phyloP scores from a whole-genome alignment of 1,139 yeast species.

The Petasospora rhodanensis region DNA sequence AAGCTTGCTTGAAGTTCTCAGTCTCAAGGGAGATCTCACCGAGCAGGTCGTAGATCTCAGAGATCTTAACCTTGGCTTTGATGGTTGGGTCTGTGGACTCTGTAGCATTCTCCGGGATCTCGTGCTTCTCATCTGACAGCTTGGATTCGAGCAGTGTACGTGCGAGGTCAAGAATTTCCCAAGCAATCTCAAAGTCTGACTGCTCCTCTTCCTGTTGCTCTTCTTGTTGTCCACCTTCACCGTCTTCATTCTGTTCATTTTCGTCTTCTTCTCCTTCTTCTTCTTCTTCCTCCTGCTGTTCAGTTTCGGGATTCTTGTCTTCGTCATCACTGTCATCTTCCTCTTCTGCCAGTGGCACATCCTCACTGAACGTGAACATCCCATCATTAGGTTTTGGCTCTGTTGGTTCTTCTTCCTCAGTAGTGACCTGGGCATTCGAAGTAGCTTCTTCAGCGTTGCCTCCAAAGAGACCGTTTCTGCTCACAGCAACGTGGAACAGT shows the following conservation, averaged over 20 bases:
- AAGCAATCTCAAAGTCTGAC: conserved; percentile 78
- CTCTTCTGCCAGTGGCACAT: conserved; percentile 45
- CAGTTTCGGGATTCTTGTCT: conserved; percentile 37
- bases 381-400: conserved; percentile 18
- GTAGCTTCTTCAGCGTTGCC: conserved; percentile 35
- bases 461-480: conserved; percentile 78
- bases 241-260: conserved; percentile 27
- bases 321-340: conserved; percentile 34
- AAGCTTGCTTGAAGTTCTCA: conserved; percentile 76
- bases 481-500: conserved; percentile 71
- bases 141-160: conserved; percentile 52
- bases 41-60: conserved; percentile 72
- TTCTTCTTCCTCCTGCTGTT: conserved; percentile 31
- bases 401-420: conserved; percentile 18
- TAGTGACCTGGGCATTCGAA: conserved; percentile 16
- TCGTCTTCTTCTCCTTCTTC: conserved; percentile 30
- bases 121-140: conserved; percentile 5
- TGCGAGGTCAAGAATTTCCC: conserved; percentile 80
- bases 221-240: conserved; percentile 24
- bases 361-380: conserved; percentile 53
- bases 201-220: conserved; percentile 44
- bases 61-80: conserved; percentile 46
- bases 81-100: conserved; percentile 32
- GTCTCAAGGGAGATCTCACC: conserved; percentile 90
- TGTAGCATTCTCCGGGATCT: conserved; percentile 10